phyloP scores from a whole-genome alignment of 176 grass and related monocot species.

The Guadua angustifolia region DNA sequence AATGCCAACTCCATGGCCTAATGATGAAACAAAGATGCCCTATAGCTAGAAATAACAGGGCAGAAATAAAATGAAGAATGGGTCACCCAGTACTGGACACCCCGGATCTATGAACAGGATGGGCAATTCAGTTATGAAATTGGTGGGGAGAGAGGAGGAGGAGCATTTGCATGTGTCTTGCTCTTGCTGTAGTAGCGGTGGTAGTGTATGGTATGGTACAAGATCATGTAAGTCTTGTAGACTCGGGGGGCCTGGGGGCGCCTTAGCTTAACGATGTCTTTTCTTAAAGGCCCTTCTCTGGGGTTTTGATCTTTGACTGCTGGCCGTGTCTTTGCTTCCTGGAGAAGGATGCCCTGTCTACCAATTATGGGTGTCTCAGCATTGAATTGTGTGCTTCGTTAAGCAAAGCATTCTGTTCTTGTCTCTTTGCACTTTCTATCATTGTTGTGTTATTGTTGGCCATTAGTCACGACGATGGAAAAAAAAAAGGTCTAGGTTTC shows the following conservation, averaged over 20 bases:
- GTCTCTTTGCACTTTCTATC: conserved; percentile 42
- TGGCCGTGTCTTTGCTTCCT: conserved; percentile 59
- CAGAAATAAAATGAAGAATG: background rate
- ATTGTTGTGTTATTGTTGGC: conserved; percentile 29
- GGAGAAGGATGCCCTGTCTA: conserved; percentile 57
- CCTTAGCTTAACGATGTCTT: conserved; percentile 16
- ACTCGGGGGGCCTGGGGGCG: background rate
- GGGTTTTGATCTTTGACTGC: conserved; percentile 46
- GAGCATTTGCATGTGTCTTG: conserved; percentile 30
- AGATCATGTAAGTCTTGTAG: background rate
- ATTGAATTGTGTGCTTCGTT: conserved; percentile 32
- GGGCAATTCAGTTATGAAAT: conserved; percentile 42
- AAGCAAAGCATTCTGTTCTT: conserved; percentile 52
- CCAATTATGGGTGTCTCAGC: conserved; percentile 43
- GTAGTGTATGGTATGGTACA: conserved; percentile 6
- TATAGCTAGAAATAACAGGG: conserved; percentile 15
- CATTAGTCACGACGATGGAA: conserved; percentile 33
- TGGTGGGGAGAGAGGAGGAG: background rate
- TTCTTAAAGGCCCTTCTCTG: conserved; percentile 23
- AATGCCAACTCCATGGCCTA: conserved; percentile 62
- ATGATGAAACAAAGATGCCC: conserved; percentile 67
- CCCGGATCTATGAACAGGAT: conserved; percentile 46
- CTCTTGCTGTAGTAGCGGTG: conserved; percentile 5
- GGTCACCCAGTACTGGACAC: conserved; percentile 27
- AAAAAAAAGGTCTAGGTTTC: background rate